Percentiles rank a stretch among this genome's conserved stretches.
Conservation (phyloP, 192 early-diverging fungal species). For the Dissophora ornata region DNA sequence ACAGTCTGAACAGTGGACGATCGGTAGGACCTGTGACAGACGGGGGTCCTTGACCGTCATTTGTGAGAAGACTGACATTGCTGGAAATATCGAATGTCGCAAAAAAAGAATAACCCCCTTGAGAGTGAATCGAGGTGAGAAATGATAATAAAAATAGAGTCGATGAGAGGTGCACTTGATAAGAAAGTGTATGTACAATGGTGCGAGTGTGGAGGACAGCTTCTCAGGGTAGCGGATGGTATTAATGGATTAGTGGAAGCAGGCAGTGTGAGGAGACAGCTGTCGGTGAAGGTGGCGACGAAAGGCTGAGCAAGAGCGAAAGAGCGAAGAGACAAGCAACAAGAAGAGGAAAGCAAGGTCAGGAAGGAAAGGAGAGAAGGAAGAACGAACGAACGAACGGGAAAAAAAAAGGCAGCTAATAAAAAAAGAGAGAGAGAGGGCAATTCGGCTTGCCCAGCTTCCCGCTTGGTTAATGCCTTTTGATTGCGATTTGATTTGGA, state of each 20-base stretch:
- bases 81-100: neutral
- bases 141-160: neutral
- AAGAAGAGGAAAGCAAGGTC: neutral
- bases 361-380: slow-evolving; percentile 5
- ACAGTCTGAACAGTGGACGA: slow-evolving; percentile 68
- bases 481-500: too few relatives aligned
- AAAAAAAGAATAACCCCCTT: neutral
- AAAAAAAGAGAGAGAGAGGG: neutral
- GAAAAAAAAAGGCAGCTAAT: neutral
- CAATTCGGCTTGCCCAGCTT: too few relatives aligned
- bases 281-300: too few relatives aligned
- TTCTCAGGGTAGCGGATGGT: too few relatives aligned
- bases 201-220: too few relatives aligned
- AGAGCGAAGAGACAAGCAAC: neutral
- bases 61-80: neutral
- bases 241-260: too few relatives aligned
- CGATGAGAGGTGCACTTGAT: neutral
- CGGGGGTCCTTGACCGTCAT: slow-evolving; percentile 50
- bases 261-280: too few relatives aligned
- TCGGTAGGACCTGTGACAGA: slow-evolving; percentile 64
- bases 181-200: too few relatives aligned
- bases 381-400: slow-evolving; percentile 1
- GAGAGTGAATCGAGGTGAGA: neutral
- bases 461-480: too few relatives aligned
- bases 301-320: neutral